Base-by-base conservation (phyloP, 2,329 filamentous ascomycete species). In the Neonectria faginata region DNA sequence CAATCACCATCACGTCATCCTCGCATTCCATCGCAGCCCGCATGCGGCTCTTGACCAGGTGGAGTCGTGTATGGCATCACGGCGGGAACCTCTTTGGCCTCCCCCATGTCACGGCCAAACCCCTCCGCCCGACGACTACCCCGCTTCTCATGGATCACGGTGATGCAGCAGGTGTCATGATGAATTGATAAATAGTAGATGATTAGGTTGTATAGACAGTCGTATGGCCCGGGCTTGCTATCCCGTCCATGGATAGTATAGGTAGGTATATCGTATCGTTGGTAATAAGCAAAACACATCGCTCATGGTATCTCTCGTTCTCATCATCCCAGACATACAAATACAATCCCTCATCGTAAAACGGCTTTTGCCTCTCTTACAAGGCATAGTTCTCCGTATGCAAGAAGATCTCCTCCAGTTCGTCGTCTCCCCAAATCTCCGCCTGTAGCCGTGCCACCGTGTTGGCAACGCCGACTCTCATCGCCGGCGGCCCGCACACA, bases 301-400 rank as follows among this genome's bases (percentile, higher is more conserved):
- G 72, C 72, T 74, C 68, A 56, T 74, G 73, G 73, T 74, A 74
- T 74, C 71, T 71, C 68, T 57, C 62, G 61, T 42, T 65, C 44
- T 45, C n/a, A 39, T 62, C 64, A 56, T 57, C 58, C 58, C 57
- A 50, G 71, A 73, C 42, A 50, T 74, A 73, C 42, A 70, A 71
- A 65, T 70, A 71, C 68, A 72, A n/a, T 45, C 57, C 62, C 47
- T 25, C 41, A 47, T 51, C 29, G n/a, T 16, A 59, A 60, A 59
- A 54, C 51, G 33, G 20, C 25, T 27, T 8, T 52, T 14, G 11
- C 44, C 56, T 59, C 56, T 59, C 36, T 42, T 72, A 97, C 67
- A 97, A 84, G 56, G 94, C 92, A 81, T 97, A 97, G 78, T 97
- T 97, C 84, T 98, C 95, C 3, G 94, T 92, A 82, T 97, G 95